Percentiles rank a stretch among this genome's conserved stretches.
phyloP scores from a whole-genome alignment of 2,329 filamentous ascomycete species.

The Fusarium lyarnte region DNA sequence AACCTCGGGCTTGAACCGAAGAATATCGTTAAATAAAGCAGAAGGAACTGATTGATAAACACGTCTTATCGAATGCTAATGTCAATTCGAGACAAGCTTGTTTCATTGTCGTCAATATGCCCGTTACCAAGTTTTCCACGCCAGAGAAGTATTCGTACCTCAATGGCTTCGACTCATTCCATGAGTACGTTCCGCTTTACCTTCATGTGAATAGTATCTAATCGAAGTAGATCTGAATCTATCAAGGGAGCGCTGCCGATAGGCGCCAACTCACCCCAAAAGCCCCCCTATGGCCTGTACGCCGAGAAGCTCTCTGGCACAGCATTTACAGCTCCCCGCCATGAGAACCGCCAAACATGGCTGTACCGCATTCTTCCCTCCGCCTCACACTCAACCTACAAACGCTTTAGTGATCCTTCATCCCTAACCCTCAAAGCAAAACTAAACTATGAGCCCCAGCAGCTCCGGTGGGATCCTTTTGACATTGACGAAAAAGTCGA shows the following conservation, averaged over 20 bases:
- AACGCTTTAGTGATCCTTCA: not conserved
- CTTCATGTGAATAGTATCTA: rapidly evolving
- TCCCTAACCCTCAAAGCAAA: conserved; percentile 34
- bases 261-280: conserved; percentile 83
- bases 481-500: conserved; percentile 71
- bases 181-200: conserved; percentile 66
- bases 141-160: conserved; percentile 74
- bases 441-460: conserved; percentile 68
- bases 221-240: conserved; percentile 71
- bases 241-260: conserved; percentile 77
- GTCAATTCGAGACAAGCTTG: too few relatives aligned
- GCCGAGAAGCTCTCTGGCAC: conserved; percentile 81
- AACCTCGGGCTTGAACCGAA: not conserved
- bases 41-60: not conserved
- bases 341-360: conserved; percentile 76
- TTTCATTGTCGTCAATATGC: conserved; percentile 12
- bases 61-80: too few relatives aligned
- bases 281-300: conserved; percentile 80
- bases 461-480: conserved; percentile 84
- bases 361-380: conserved; percentile 75
- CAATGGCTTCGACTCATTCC: conserved; percentile 79
- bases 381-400: conserved; percentile 65
- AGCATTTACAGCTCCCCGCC: conserved; percentile 74
- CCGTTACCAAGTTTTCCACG: conserved; percentile 29
- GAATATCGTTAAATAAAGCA: not conserved